A percentile compares a stretch with the other conserved stretches of the same genome.
Conservation (phyloP, 805 yeast species). For the Cyberlindnera xylosilytica region DNA sequence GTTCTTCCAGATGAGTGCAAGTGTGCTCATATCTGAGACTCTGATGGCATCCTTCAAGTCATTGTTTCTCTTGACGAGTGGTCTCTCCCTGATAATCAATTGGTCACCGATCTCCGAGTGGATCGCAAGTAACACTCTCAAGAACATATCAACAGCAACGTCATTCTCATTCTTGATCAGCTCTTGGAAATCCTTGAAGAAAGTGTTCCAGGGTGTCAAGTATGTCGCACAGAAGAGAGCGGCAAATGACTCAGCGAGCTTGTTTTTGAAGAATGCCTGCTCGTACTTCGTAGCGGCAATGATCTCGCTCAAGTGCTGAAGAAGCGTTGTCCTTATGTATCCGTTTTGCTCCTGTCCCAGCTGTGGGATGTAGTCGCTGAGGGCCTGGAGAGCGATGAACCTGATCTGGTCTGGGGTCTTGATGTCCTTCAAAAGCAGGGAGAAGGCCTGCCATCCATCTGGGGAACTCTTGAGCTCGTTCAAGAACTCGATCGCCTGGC, state of each 20-base stretch:
- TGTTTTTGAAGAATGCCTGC: slow-evolving; percentile 49
- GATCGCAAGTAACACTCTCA: slow-evolving; percentile 67
- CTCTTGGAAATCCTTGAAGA: slow-evolving; percentile 47
- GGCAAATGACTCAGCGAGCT: slow-evolving; percentile 53
- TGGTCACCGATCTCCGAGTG: slow-evolving; percentile 95
- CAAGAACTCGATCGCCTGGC: slow-evolving; percentile 42
- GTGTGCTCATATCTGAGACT: slow-evolving; percentile 61
- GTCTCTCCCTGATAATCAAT: slow-evolving; percentile 67
- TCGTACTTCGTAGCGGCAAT: slow-evolving; percentile 27
- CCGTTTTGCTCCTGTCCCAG: slow-evolving; percentile 17
- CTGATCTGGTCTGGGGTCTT: slow-evolving; percentile 27
- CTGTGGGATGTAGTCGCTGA: slow-evolving; percentile 24
- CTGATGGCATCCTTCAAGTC: slow-evolving; percentile 80
- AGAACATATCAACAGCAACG: slow-evolving; percentile 56
- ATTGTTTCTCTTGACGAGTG: slow-evolving; percentile 61
- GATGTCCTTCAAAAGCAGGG: slow-evolving; percentile 35
- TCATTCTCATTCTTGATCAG: slow-evolving; percentile 31
- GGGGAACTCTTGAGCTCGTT: slow-evolving; percentile 39
- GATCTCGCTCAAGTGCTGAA: slow-evolving; percentile 19
- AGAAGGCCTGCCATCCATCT: slow-evolving; percentile 46
- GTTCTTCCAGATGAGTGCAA: slow-evolving; percentile 67
- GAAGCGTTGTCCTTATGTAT: slow-evolving; percentile 25
- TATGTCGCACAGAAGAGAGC: slow-evolving; percentile 49
- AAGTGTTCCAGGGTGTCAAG: slow-evolving; percentile 44
- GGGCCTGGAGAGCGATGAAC: slow-evolving; percentile 29